Conservation (phyloP, 1,284 basidiomycete genomes). For the Tilletiopsis washingtonensis region DNA sequence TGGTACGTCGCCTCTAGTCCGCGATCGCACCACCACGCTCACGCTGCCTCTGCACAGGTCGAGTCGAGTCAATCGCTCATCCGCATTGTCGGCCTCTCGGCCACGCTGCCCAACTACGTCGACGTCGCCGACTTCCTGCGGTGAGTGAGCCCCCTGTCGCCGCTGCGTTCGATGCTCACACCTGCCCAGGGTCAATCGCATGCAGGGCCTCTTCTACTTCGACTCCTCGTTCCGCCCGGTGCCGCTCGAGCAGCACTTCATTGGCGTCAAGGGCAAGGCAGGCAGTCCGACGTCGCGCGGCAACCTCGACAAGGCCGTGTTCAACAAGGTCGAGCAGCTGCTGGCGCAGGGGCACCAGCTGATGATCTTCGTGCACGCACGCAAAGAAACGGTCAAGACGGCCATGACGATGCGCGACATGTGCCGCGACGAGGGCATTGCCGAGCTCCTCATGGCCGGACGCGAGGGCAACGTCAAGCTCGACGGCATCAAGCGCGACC, state of each 20-base stretch:
- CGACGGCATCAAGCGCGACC: constrained; percentile 55
- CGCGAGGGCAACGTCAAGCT: constrained; percentile 26
- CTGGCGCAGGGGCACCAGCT: constrained; percentile 66
- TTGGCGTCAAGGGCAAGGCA: constrained; percentile 88
- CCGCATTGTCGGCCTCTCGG: constrained; percentile 95
- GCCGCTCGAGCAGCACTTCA: constrained; percentile 93
- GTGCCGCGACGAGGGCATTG: constrained; percentile 63
- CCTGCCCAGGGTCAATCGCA: constrained; percentile 76
- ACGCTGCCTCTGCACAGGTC: too few relatives aligned
- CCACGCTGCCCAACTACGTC: constrained; percentile 92
- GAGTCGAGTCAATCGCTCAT: constrained; percentile 95
- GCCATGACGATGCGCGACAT: constrained; percentile 78
- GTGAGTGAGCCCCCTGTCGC: too few relatives aligned
- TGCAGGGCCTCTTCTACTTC: constrained; percentile 94
- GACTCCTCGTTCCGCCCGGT: constrained; percentile 95
- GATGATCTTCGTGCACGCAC: constrained; percentile 98
- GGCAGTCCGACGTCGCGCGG: constrained; percentile 66
- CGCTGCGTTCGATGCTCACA: too few relatives aligned
- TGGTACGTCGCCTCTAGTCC: too few relatives aligned
- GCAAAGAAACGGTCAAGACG: constrained; percentile 95
- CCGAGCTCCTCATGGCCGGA: constrained; percentile 59
- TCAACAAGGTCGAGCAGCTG: constrained; percentile 60
- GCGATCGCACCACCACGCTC: too few relatives aligned
- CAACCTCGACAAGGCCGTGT: constrained; percentile 83
- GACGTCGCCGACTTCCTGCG: constrained; percentile 94